Percentiles rank a stretch among this genome's conserved stretches.
Evolutionary conservation across 768 basidiomycete species (phyloP).

Genomic region (Cystofilobasidium ferigula): DNA sequence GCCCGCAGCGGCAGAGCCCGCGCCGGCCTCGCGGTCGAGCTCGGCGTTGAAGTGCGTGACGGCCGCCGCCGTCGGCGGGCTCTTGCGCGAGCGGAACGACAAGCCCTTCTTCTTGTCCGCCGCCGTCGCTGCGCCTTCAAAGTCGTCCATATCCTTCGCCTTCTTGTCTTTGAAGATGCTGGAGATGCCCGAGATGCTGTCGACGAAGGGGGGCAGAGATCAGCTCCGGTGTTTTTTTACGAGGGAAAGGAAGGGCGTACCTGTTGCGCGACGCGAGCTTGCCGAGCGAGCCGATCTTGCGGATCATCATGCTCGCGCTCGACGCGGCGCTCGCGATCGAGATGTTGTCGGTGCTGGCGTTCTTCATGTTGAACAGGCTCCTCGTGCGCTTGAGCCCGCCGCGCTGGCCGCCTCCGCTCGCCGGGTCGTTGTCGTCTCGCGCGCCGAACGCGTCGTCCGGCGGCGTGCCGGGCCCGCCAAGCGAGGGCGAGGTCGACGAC

Average conservation of each 20-base stretch:
- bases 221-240: too few species aligned
- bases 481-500: not conserved
- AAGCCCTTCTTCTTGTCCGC: slow-evolving; percentile 41
- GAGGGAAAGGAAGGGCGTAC: slow-evolving; percentile 29
- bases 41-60: slow-evolving; percentile 77
- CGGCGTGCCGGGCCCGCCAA: not conserved
- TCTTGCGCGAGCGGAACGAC: slow-evolving; percentile 41
- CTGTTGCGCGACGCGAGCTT: slow-evolving; percentile 72
- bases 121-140: slow-evolving; percentile 30
- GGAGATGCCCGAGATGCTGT: slow-evolving; percentile 74
- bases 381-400: slow-evolving; percentile 31
- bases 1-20: slow-evolving; percentile 47
- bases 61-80: slow-evolving; percentile 54
- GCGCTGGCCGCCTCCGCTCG: not conserved
- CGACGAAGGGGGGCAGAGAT: not conserved
- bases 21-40: slow-evolving; percentile 50
- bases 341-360: slow-evolving; percentile 86
- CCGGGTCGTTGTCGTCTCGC: not conserved
- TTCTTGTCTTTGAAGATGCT: slow-evolving; percentile 82
- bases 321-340: slow-evolving; percentile 88
- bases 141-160: slow-evolving; percentile 33
- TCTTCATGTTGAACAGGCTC: slow-evolving; percentile 76
- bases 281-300: slow-evolving; percentile 81
- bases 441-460: not conserved
- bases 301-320: slow-evolving; percentile 89